Percentiles rank a stretch among this genome's conserved stretches.
These are phyloP conservation scores for Ophiorrhiza pumila DNA, from an alignment of 257 asterid genomes.

Conservation along the genomic window DNA sequence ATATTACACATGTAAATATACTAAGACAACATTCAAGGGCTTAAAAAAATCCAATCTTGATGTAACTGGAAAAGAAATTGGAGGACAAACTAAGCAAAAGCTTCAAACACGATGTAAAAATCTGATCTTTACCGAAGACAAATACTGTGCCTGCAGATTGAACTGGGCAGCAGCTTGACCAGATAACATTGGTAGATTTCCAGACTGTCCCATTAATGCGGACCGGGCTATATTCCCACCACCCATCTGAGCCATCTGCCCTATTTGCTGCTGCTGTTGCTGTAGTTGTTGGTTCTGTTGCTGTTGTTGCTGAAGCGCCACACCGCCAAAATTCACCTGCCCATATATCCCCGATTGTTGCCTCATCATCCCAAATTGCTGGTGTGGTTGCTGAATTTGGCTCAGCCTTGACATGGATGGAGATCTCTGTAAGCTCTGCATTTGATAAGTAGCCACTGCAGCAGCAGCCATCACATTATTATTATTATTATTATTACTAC, in stretches of 20 bases:
- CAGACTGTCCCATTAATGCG: slow-evolving; percentile 73
- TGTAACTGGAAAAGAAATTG: slow-evolving; percentile 6
- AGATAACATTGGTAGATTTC: slow-evolving; percentile 71
- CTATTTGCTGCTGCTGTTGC: slow-evolving; percentile 34
- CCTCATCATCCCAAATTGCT: slow-evolving; percentile 45
- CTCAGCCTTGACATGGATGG: slow-evolving; percentile 64
- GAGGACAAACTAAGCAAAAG: not conserved
- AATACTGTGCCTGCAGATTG: slow-evolving; percentile 65
- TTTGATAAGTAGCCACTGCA: slow-evolving; percentile 42
- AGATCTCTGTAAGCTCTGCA: slow-evolving; percentile 63
- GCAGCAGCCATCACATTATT: slow-evolving; percentile 44
- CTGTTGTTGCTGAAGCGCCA: slow-evolving; percentile 35
- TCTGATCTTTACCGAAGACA: slow-evolving; percentile 56
- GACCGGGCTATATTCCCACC: slow-evolving; percentile 60
- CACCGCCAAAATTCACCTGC: slow-evolving; percentile 67
- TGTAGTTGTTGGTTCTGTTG: slow-evolving; percentile 28
- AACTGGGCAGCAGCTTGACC: slow-evolving; percentile 78
- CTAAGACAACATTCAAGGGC: slow-evolving; percentile 2
- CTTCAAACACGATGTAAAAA: not conserved
- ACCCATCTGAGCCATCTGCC: slow-evolving; percentile 58
- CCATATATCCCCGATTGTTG: slow-evolving; percentile 62
- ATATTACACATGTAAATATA: not conserved
- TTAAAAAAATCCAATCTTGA: not conserved
- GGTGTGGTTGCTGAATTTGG: slow-evolving; percentile 60
- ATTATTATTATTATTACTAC: slow-evolving; percentile 25